Evolutionary conservation across 1,284 basidiomycete species (phyloP), one percentile per base, ranked within the genome.

Genomic region (Ustilago shanxiensis): DNA sequence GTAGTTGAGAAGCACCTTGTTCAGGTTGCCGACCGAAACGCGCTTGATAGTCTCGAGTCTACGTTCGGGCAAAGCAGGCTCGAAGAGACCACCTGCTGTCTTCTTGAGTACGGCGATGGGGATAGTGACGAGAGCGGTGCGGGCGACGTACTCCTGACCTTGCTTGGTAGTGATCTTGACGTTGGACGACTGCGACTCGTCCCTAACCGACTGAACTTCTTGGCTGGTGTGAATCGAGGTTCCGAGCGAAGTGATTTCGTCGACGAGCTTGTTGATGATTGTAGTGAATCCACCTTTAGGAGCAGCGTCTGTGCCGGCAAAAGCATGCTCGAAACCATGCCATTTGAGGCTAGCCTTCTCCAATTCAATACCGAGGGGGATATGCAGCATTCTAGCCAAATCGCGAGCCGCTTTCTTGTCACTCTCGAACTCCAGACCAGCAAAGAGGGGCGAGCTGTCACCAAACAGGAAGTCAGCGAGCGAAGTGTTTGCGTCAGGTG

Each of bases 381-480:
- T 85, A 64, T 89, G 88, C 33, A 88, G 83, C 47, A 86, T 86
- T 33, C 89, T 80, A 0, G 88, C 88, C 33, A 89, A 77, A 8
- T 81, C 83, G 16, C 77, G 61, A 0, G 85, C 86, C 0, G 85
- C 77, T 16, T 71, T 49, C 45, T 89, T 89, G 89, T 98, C 95
- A 90, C 95, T 94, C 28, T 72, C 71, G 3, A 45, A 70, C 49
- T 59, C 60, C 47, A 80, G 71, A 22, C 70, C 68, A 6, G 28
- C 62, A 47, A 71, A 82, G 18, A 82, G 71, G 1, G 83, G 67
- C 29, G 87, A 88, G 4, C 60, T 47, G 24, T 80, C n/a, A n/a
- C 65, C 60, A 66, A 87, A 85, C 7, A 88, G 71, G n/a, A 82
- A 86, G 9, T 82, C 83, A 2, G 87, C 86, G 33, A 87, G 83